phyloP scores from a whole-genome alignment of 371 early-diverging fungal genomes.

The Mucor racemosus region DNA sequence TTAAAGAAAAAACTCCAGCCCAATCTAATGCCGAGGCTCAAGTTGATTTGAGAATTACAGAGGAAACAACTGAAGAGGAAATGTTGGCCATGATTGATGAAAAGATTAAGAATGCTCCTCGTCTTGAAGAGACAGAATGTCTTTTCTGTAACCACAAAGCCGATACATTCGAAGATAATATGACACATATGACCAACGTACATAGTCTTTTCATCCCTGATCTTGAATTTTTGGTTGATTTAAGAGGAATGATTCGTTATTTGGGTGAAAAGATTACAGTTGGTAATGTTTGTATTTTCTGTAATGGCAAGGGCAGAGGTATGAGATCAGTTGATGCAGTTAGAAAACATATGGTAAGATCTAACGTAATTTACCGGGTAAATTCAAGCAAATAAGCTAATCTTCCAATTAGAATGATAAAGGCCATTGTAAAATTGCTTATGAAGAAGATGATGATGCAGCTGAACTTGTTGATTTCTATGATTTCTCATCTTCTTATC shows the following conservation, averaged over 20 bases:
- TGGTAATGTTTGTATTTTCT: conserved; percentile 93
- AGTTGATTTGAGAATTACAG: conserved; percentile 61
- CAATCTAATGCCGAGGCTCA: conserved; percentile 24
- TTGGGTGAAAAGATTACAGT: conserved; percentile 90
- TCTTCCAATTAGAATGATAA: conserved; percentile 65
- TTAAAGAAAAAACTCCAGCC: conserved; percentile 23
- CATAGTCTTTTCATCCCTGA: conserved; percentile 98
- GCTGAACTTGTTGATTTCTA: conserved; percentile 93
- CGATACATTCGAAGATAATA: conserved; percentile 77
- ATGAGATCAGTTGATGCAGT: conserved; percentile 90
- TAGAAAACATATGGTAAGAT: conserved; percentile 87
- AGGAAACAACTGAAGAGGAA: conserved; percentile 51
- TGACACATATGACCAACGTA: conserved; percentile 88
- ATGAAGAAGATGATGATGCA: conserved; percentile 89
- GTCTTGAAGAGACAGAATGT: conserved; percentile 75
- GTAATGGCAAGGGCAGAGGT: conserved; percentile 90
- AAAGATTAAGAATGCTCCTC: conserved; percentile 70
- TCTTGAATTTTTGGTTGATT: conserved; percentile 88
- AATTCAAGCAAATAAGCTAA: too few species aligned
- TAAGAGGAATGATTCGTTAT: conserved; percentile 87
- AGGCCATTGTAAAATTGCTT: conserved; percentile 94
- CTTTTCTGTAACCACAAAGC: conserved; percentile 79
- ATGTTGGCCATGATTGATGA: conserved; percentile 67
- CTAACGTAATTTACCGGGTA: neutral
- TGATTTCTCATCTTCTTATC: conserved; percentile 71